Conservation (phyloP, 225 moss, liverwort and hornwort genomes). For the Antitrichia curtipendula region DNA sequence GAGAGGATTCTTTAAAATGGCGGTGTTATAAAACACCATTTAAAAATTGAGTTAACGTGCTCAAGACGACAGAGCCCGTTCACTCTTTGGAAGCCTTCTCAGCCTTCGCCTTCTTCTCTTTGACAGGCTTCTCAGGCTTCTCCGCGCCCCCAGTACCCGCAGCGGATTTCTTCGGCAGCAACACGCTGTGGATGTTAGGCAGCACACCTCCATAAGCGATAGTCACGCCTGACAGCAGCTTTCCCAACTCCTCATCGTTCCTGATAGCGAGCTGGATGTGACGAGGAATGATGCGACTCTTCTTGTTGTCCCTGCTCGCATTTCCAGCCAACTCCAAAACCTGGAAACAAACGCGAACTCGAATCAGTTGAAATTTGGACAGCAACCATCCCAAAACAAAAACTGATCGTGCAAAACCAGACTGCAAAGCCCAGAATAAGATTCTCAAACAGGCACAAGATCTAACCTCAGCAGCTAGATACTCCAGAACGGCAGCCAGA, state of each 20-base stretch:
- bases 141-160: neutral
- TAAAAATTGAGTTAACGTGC: neutral
- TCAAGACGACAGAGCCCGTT: neutral
- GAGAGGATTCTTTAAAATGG: neutral
- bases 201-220: slow-evolving; percentile 32
- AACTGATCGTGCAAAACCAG: too few relatives aligned
- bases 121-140: neutral
- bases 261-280: slow-evolving; percentile 41
- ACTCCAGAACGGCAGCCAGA: slow-evolving; percentile 13
- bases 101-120: neutral
- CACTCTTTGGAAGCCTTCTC: neutral
- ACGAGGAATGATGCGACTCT: slow-evolving; percentile 37
- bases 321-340: slow-evolving; percentile 46
- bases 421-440: too few relatives aligned
- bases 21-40: neutral
- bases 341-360: too few relatives aligned
- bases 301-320: slow-evolving; percentile 42
- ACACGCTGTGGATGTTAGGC: slow-evolving; percentile 17
- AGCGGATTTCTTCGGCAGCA: slow-evolving; percentile 32
- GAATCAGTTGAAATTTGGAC: too few relatives aligned
- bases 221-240: slow-evolving; percentile 14
- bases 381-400: too few relatives aligned
- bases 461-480: slow-evolving; percentile 15
- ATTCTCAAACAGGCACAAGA: too few relatives aligned
- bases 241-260: slow-evolving; percentile 46